Percentiles rank a stretch among this genome's conserved stretches.
These are phyloP conservation scores for Hypoxylon sp. DNA, from an alignment of 2,329 filamentous ascomycete species.

Conservation along the genomic window DNA sequence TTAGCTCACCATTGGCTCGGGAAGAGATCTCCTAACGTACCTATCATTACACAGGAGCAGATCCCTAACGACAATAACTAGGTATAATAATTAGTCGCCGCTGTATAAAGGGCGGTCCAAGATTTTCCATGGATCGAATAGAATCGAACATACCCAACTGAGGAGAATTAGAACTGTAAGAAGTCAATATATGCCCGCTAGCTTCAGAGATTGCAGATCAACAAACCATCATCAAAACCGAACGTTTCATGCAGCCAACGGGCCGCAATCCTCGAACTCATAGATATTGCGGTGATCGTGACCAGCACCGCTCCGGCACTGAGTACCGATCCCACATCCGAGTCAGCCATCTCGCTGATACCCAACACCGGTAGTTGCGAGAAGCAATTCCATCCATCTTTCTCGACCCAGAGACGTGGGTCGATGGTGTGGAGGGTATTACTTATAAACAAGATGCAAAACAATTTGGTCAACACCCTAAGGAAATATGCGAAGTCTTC, in stretches of 20 bases:
- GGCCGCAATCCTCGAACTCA: slow-evolving; percentile 29
- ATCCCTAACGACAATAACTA: slow-evolving; percentile 32
- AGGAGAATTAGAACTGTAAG: slow-evolving; percentile 39
- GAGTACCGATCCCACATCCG: slow-evolving; percentile 19
- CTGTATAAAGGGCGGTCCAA: background rate
- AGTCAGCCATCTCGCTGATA: slow-evolving; percentile 17
- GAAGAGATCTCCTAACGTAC: slow-evolving; percentile 26
- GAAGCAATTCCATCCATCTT: slow-evolving; percentile 12
- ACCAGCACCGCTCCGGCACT: slow-evolving; percentile 26
- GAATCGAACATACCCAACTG: slow-evolving; percentile 36
- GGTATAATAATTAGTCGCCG: slow-evolving; percentile 4
- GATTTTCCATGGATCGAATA: background rate
- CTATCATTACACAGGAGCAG: slow-evolving; percentile 23
- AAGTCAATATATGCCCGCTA: background rate
- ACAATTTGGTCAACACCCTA: background rate
- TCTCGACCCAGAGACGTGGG: slow-evolving; percentile 17
- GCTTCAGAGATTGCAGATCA: background rate
- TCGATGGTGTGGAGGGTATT: slow-evolving; percentile 9
- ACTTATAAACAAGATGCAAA: slow-evolving; percentile 22
- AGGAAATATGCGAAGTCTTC: slow-evolving; percentile 5
- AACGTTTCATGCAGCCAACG: slow-evolving; percentile 34
- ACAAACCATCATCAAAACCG: slow-evolving; percentile 44
- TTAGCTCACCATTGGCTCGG: slow-evolving; percentile 8
- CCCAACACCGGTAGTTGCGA: slow-evolving; percentile 7
- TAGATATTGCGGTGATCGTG: slow-evolving; percentile 29